phyloP scores from a whole-genome alignment of 306 rosid species.

The Quercus aquifolioides region DNA sequence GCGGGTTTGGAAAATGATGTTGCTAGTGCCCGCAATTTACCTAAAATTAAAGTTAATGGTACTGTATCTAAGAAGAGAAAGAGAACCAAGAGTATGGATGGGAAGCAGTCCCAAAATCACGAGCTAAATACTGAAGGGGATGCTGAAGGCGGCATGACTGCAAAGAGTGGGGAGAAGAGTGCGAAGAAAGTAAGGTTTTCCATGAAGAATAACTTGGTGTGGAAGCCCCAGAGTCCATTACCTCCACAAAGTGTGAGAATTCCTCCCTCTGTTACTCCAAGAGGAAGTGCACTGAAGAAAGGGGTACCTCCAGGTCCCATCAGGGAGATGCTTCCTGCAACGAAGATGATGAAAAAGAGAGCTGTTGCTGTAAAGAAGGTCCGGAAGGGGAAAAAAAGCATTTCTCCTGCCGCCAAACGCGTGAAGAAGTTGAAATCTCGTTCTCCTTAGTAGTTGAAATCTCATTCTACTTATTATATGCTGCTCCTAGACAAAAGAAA shows the following conservation, averaged over 20 bases:
- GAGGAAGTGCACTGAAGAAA: conserved; percentile 99
- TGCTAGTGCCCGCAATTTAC: conserved; percentile 36
- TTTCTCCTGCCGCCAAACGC: conserved; percentile 56
- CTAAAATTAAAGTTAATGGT: conserved; percentile 20
- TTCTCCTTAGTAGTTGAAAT: conserved; percentile 27
- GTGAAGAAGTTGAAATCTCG: conserved; percentile 62
- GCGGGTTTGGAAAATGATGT: conserved; percentile 53
- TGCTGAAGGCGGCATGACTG: conserved; percentile 33
- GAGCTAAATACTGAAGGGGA: conserved; percentile 35
- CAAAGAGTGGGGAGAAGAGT: conserved; percentile 67
- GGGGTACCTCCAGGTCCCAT: conserved; percentile 96
- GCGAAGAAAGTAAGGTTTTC: conserved; percentile 84
- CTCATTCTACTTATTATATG: conserved; percentile 30
- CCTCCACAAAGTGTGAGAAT: conserved; percentile 88
- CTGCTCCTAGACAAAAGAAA: not conserved
- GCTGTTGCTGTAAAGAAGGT: conserved; percentile 48
- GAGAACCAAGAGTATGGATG: conserved; percentile 60
- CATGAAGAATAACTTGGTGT: conserved; percentile 87
- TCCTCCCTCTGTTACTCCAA: conserved; percentile 92
- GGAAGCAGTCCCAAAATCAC: conserved; percentile 26
- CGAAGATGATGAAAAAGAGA: conserved; percentile 54
- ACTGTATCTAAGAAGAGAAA: conserved; percentile 75
- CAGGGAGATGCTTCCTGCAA: conserved; percentile 55
- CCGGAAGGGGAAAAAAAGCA: conserved; percentile 54
- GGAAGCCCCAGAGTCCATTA: conserved; percentile 91